These are phyloP conservation scores for Boletus patriciae DNA, from an alignment of 768 basidiomycete genomes.

Conservation along the genomic window DNA sequence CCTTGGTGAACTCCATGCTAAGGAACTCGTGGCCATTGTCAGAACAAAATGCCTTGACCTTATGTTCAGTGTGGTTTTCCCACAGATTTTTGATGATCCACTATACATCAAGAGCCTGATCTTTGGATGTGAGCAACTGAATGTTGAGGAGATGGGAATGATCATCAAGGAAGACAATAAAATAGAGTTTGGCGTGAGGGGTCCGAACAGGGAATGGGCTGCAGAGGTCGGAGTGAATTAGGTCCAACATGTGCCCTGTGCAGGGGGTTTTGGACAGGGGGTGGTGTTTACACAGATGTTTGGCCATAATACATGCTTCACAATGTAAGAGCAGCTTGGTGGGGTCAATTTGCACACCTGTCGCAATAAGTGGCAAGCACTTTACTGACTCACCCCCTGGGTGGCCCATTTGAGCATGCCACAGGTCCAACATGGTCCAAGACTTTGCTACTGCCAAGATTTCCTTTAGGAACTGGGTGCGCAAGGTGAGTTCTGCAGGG, in stretches of 20 bases:
- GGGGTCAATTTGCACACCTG: background rate
- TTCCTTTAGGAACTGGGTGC: too few species aligned
- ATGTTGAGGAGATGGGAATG: background rate
- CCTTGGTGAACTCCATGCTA: too few species aligned
- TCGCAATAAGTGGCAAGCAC: background rate
- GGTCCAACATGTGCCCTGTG: slow-evolving; percentile 11
- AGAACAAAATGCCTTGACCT: too few species aligned
- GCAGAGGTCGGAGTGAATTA: slow-evolving; percentile 29
- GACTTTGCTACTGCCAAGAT: too few species aligned
- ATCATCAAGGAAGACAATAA: slow-evolving; percentile 19
- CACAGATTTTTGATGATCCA: too few species aligned
- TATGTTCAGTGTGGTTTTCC: too few species aligned
- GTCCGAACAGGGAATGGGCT: slow-evolving; percentile 26
- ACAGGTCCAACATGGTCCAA: background rate
- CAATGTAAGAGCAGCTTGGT: too few species aligned
- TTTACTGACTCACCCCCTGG: background rate
- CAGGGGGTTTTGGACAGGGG: background rate
- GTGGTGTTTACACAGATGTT: background rate
- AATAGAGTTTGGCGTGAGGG: slow-evolving; percentile 17
- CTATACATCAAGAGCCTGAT: slow-evolving; percentile 3
- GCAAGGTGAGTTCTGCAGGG: too few species aligned
- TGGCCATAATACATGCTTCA: background rate
- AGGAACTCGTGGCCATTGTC: too few species aligned
- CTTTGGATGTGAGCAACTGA: background rate
- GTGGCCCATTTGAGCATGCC: background rate